Conservation (phyloP, 352 stramenopile species). For the Phytophthora tubulina region DNA sequence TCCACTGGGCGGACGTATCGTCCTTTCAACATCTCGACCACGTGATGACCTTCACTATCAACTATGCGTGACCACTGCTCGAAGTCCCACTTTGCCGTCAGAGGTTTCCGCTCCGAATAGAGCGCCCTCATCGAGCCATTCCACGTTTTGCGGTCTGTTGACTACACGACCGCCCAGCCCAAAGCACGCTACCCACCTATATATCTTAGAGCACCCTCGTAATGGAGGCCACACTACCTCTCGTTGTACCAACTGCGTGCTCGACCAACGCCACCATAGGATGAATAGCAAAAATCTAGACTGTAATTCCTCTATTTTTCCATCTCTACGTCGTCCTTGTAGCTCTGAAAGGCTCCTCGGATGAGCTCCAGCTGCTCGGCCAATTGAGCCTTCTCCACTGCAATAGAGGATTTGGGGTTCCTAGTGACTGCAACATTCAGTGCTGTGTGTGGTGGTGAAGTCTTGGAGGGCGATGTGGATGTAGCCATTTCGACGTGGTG, state of each 20-base stretch:
- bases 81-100: constrained; percentile 2
- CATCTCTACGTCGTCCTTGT: constrained; percentile 15
- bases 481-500: constrained; percentile 13
- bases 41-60: constrained; percentile 17
- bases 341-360: constrained; percentile 45
- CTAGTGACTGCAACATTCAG: background rate
- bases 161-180: too few species aligned
- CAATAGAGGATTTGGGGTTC: background rate
- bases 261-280: too few species aligned
- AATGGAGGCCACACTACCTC: too few species aligned
- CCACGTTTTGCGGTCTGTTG: constrained; percentile 13
- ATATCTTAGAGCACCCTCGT: background rate
- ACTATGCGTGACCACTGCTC: constrained; percentile 11
- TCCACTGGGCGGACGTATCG: constrained; percentile 26
- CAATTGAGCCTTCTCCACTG: constrained; percentile 18
- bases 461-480: constrained; percentile 5
- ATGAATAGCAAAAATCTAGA: background rate
- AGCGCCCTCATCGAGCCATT: constrained; percentile 17
- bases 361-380: constrained; percentile 53
- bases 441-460: background rate
- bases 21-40: constrained; percentile 8
- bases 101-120: constrained; percentile 14
- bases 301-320: background rate
- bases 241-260: too few species aligned
- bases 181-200: constrained; percentile 30